Conservation (phyloP, 164 flowering plant genomes). For the Hamamelis virginiana region DNA sequence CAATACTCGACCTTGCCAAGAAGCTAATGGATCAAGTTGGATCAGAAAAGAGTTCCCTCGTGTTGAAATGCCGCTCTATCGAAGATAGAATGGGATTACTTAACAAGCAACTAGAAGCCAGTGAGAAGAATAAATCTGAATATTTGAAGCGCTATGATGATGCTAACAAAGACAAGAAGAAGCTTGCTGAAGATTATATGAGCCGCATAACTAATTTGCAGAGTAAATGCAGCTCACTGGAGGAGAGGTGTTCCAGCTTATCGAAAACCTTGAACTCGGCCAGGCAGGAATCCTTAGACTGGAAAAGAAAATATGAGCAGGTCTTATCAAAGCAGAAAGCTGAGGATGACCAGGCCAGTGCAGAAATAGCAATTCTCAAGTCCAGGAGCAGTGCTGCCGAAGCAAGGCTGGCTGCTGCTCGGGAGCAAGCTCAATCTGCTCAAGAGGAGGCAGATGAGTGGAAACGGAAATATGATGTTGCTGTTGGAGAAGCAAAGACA, state of each 20-base stretch:
- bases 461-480: slow-evolving; percentile 82
- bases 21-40: slow-evolving; percentile 69
- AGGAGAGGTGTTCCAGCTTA: slow-evolving; percentile 64
- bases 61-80: slow-evolving; percentile 74
- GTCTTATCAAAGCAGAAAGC: slow-evolving; percentile 55
- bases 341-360: slow-evolving; percentile 64
- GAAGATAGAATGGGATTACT: slow-evolving; percentile 74
- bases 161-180: slow-evolving; percentile 82
- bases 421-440: slow-evolving; percentile 82
- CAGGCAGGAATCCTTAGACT: slow-evolving; percentile 66
- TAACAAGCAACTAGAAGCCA: slow-evolving; percentile 81
- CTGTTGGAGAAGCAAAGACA: slow-evolving; percentile 82
- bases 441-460: slow-evolving; percentile 94
- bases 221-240: slow-evolving; percentile 70
- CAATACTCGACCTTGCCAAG: slow-evolving; percentile 66
- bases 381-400: slow-evolving; percentile 81
- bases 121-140: slow-evolving; percentile 76
- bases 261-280: slow-evolving; percentile 57
- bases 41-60: slow-evolving; percentile 75
- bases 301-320: slow-evolving; percentile 91
- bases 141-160: slow-evolving; percentile 90
- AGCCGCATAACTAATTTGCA: slow-evolving; percentile 69
- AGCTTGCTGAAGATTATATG: slow-evolving; percentile 76
- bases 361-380: slow-evolving; percentile 71
- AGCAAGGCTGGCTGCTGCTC: slow-evolving; percentile 90